These are phyloP conservation scores for Solanum raphanifolium DNA, from an alignment of 257 asterid species.

Conservation along the genomic window DNA sequence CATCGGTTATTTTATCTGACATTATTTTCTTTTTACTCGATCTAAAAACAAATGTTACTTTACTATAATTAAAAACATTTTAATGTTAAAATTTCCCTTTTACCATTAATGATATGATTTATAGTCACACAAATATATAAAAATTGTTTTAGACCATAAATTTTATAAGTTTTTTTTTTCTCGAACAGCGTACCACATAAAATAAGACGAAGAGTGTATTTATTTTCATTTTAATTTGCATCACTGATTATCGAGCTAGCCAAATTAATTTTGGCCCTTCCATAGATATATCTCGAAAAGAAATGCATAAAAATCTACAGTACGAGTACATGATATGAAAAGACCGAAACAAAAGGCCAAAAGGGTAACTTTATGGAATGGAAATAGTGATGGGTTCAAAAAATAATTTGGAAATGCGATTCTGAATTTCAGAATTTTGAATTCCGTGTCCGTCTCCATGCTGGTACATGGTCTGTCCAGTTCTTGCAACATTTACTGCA, in stretches of 20 bases:
- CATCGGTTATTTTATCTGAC: too few relatives aligned
- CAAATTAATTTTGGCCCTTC: background rate
- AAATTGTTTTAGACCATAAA: accelerated
- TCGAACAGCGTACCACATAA: too few relatives aligned
- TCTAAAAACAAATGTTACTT: too few relatives aligned
- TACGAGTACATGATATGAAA: background rate
- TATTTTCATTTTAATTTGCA: too few relatives aligned
- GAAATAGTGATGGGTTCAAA: background rate
- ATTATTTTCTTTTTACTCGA: too few relatives aligned
- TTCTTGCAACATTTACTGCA: conserved; percentile 2
- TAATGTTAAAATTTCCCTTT: too few relatives aligned
- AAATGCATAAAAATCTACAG: background rate
- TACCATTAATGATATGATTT: too few relatives aligned
- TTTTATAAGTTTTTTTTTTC: too few relatives aligned
- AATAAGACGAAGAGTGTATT: too few relatives aligned
- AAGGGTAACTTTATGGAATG: background rate
- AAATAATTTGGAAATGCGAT: background rate
- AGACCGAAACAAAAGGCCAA: background rate
- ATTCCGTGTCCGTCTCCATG: conserved; percentile 18
- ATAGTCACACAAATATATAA: too few relatives aligned
- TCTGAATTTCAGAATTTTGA: background rate
- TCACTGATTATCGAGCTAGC: too few relatives aligned
- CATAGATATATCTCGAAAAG: background rate
- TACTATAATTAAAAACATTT: too few relatives aligned
- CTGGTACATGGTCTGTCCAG: conserved; percentile 11